phyloP scores from a whole-genome alignment of 305 asterid genomes.

The Caryopteris hybrid region DNA sequence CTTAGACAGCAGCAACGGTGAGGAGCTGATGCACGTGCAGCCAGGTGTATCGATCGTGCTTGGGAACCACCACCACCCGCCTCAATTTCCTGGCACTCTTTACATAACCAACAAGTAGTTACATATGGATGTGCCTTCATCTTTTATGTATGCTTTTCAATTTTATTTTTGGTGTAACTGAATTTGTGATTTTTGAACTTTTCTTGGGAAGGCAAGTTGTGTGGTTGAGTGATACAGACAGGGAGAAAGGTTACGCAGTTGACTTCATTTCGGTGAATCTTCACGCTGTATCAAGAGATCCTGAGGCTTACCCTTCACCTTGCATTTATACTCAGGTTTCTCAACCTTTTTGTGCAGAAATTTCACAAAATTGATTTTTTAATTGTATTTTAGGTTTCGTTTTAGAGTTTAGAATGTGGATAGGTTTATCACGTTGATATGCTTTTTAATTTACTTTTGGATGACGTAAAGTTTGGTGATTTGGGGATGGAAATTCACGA shows the following conservation, averaged over 20 bases:
- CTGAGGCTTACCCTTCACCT: slow-evolving; percentile 79
- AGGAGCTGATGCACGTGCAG: slow-evolving; percentile 70
- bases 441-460: not conserved
- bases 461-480: not conserved
- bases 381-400: not conserved
- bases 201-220: slow-evolving; percentile 62
- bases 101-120: slow-evolving; percentile 72
- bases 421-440: not conserved
- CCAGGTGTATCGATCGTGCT: slow-evolving; percentile 65
- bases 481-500: not conserved
- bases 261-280: slow-evolving; percentile 71
- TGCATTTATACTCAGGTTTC: slow-evolving; percentile 85
- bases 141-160: not conserved
- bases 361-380: not conserved
- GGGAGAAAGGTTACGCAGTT: slow-evolving; percentile 72
- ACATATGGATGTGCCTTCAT: not conserved
- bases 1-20: slow-evolving; percentile 52
- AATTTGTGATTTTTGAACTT: slow-evolving; percentile 6
- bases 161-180: not conserved
- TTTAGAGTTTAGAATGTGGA: not conserved
- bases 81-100: slow-evolving; percentile 85
- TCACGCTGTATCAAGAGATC: slow-evolving; percentile 90
- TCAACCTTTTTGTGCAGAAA: not conserved
- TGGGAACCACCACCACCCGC: slow-evolving; percentile 51
- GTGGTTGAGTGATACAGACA: slow-evolving; percentile 85